Conservation (phyloP, 345 rosid species). For the Murraya paniculata region DNA sequence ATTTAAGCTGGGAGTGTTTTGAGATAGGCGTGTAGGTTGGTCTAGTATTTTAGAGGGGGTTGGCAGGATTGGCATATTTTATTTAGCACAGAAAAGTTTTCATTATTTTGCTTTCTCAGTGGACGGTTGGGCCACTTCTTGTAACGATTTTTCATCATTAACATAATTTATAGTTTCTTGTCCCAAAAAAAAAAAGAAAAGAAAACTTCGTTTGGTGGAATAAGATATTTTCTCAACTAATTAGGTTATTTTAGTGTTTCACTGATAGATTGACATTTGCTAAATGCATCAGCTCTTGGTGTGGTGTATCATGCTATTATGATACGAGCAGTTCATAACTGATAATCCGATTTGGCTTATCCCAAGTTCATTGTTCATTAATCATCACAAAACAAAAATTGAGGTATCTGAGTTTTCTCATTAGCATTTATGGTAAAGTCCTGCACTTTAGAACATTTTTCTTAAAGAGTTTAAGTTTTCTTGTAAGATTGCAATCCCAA, state of each 20-base stretch:
- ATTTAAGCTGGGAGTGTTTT: too few relatives aligned
- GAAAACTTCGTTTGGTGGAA: too few relatives aligned
- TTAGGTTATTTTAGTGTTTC: background rate
- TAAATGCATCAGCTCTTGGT: background rate
- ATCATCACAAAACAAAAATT: background rate
- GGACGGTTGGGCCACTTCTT: too few relatives aligned
- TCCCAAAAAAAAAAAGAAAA: too few relatives aligned
- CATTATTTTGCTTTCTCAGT: too few relatives aligned
- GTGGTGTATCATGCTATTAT: background rate
- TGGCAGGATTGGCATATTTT: too few relatives aligned
- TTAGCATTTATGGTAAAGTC: background rate
- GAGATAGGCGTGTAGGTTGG: too few relatives aligned
- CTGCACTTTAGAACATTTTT: background rate
- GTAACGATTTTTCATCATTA: too few relatives aligned
- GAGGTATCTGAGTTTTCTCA: background rate
- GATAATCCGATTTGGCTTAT: background rate
- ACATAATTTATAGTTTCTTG: too few relatives aligned
- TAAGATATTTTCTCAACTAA: background rate
- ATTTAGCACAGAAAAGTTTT: too few relatives aligned
- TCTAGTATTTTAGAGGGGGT: too few relatives aligned
- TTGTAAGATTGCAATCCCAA: background rate
- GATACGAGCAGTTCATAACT: background rate
- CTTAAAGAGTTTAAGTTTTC: background rate
- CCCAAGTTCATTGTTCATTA: background rate
- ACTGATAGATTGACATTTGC: background rate